phyloP scores from a whole-genome alignment of 2,329 filamentous ascomycete species.

The Colletotrichum costaricense region DNA sequence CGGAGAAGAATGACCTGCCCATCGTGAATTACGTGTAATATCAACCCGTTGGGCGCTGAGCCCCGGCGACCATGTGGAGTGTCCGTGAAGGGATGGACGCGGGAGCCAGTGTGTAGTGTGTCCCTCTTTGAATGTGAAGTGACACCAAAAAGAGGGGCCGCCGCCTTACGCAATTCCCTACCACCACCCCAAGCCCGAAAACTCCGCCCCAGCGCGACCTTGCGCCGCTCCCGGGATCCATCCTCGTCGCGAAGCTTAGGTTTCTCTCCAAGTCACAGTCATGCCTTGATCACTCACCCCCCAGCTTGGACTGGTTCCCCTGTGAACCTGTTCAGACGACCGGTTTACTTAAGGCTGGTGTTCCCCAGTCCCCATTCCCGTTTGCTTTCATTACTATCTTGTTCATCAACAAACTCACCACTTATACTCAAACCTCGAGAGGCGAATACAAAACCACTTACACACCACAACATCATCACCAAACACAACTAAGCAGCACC shows the following conservation, averaged over 20 bases:
- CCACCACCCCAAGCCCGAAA: neutral
- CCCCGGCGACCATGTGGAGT: neutral
- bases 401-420: neutral
- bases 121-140: neutral
- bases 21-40: neutral
- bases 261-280: neutral
- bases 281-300: constrained; percentile 2
- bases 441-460: neutral
- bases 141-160: neutral
- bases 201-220: constrained; percentile 28
- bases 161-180: neutral
- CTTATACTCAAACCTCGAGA: neutral
- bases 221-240: constrained; percentile 18
- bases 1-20: neutral
- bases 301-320: neutral
- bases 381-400: neutral
- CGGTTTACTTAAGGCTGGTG: constrained; percentile 12
- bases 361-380: neutral
- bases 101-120: neutral
- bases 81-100: neutral
- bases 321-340: neutral
- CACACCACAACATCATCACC: neutral
- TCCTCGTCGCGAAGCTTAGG: constrained; percentile 8
- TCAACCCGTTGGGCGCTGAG: neutral
- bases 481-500: neutral